Percentiles rank a stretch among this genome's conserved stretches.
These are phyloP conservation scores for Exobasidium rhododendri DNA, from an alignment of 1,284 basidiomycete species.

Conservation along the genomic window DNA sequence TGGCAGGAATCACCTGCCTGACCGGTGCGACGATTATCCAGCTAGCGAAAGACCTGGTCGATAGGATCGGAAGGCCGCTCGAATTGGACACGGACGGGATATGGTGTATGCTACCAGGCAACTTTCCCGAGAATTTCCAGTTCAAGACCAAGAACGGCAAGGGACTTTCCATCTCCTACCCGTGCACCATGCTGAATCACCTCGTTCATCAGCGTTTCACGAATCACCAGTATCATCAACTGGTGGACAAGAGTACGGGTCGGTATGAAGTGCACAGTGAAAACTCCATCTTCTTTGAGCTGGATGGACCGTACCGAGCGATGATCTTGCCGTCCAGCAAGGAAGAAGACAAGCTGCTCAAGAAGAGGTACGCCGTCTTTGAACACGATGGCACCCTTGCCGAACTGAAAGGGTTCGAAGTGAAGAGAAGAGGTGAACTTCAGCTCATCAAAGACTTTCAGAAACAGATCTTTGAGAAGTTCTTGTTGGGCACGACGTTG, in stretches of 20 bases:
- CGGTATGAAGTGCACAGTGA: slow-evolving; percentile 85
- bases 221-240: slow-evolving; percentile 95
- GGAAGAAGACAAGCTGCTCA: slow-evolving; percentile 96
- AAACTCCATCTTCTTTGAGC: slow-evolving; percentile 99
- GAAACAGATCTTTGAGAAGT: slow-evolving; percentile 96
- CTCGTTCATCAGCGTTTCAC: slow-evolving; percentile 94
- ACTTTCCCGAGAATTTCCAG: slow-evolving; percentile 97
- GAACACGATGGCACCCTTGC: slow-evolving; percentile 95
- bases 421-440: slow-evolving; percentile 94
- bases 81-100: slow-evolving; percentile 99
- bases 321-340: slow-evolving; percentile 99
- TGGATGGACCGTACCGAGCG: slow-evolving; percentile 96
- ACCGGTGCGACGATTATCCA: slow-evolving; percentile 99
- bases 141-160: slow-evolving; percentile 89
- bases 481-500: slow-evolving; percentile 84
- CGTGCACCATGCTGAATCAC: slow-evolving; percentile 99
- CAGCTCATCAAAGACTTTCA: slow-evolving; percentile 99
- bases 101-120: slow-evolving; percentile 99
- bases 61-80: slow-evolving; percentile 92
- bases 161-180: slow-evolving; percentile 87
- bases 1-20: slow-evolving; percentile 98
- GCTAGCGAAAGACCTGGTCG: slow-evolving; percentile 93
- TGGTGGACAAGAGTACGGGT: slow-evolving; percentile 74
- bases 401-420: slow-evolving; percentile 97
- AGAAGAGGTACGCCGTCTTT: slow-evolving; percentile 99